phyloP scores from a whole-genome alignment of 768 basidiomycete species.

The Leccinum longicurvipes region DNA sequence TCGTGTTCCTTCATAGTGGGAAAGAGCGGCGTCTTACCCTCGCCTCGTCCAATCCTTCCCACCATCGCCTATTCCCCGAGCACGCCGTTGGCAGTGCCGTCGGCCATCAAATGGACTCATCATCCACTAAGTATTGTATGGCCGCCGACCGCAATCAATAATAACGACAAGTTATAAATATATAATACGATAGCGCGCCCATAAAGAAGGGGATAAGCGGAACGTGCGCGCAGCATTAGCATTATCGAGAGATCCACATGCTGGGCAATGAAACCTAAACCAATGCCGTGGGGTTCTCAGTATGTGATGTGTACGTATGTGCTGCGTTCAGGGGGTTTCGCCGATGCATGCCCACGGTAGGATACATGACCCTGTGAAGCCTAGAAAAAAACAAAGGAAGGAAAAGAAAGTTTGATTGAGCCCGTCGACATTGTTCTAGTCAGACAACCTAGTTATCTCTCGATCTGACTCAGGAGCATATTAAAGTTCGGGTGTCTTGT shows the following conservation, averaged over 20 bases:
- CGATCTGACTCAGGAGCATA: conserved; percentile 61
- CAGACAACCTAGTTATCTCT: conserved; percentile 37
- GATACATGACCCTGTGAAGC: conserved; percentile 36
- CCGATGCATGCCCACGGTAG: conserved; percentile 48
- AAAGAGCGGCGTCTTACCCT: conserved; percentile 24
- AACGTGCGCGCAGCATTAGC: conserved; percentile 44
- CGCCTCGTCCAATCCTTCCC: conserved; percentile 4
- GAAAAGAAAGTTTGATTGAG: conserved; percentile 51
- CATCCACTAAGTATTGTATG: conserved; percentile 1
- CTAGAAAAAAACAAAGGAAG: conserved; percentile 36
- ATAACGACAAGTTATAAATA: conserved; percentile 1
- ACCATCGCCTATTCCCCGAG: conserved; percentile 7
- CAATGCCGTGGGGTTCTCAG: conserved; percentile 49
- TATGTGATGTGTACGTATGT: conserved; percentile 62
- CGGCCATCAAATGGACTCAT: conserved; percentile 1
- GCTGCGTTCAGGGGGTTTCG: conserved; percentile 51
- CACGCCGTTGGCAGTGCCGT: conserved; percentile 5
- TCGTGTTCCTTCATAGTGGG: conserved; percentile 14
- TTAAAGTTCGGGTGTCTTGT: conserved; percentile 51
- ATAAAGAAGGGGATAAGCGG: conserved; percentile 21
- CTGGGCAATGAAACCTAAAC: conserved; percentile 57
- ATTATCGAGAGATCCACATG: conserved; percentile 58
- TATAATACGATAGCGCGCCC: conserved; percentile 2
- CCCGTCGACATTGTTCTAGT: conserved; percentile 43
- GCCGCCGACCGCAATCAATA: conserved; percentile 32